Evolutionary conservation across 2,329 filamentous ascomycete species (phyloP).

Genomic region (Colletotrichum cereale): DNA sequence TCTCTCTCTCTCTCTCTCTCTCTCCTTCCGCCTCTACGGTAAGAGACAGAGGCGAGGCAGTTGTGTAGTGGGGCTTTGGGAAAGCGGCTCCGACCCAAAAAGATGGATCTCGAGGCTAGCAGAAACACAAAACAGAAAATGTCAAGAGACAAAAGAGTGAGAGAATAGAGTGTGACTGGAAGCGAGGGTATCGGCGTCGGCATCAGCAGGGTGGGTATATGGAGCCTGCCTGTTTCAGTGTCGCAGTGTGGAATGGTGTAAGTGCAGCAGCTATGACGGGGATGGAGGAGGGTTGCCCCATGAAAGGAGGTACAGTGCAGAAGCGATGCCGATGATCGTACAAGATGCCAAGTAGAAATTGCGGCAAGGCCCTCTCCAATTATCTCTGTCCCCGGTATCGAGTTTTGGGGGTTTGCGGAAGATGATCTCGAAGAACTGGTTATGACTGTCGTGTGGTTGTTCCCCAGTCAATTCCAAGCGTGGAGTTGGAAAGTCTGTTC

Average conservation of each 20-base stretch:
- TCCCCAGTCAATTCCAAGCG: neutral
- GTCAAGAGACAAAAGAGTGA: too few relatives aligned
- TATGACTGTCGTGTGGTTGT: neutral
- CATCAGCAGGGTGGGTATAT: constrained; percentile 22
- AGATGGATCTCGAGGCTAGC: neutral
- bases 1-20: too few relatives aligned
- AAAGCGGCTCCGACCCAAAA: neutral
- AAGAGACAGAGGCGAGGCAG: neutral
- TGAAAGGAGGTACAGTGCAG: constrained; percentile 18
- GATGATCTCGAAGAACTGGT: neutral
- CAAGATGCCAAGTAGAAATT: neutral
- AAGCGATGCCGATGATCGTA: neutral
- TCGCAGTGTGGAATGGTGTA: constrained; percentile 22
- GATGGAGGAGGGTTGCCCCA: constrained; percentile 31
- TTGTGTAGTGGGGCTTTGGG: neutral
- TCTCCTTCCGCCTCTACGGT: too few relatives aligned
- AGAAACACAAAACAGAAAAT: neutral
- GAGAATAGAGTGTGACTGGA: neutral
- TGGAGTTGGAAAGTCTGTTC: neutral
- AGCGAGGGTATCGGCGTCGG: neutral
- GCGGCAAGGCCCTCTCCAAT: neutral
- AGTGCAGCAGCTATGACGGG: constrained; percentile 36
- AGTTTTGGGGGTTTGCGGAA: neutral
- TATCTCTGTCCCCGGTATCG: neutral
- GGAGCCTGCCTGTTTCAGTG: constrained; percentile 32